phyloP scores from a whole-genome alignment of 495 filamentous ascomycete genomes.

The Penicillium pancosmium region DNA sequence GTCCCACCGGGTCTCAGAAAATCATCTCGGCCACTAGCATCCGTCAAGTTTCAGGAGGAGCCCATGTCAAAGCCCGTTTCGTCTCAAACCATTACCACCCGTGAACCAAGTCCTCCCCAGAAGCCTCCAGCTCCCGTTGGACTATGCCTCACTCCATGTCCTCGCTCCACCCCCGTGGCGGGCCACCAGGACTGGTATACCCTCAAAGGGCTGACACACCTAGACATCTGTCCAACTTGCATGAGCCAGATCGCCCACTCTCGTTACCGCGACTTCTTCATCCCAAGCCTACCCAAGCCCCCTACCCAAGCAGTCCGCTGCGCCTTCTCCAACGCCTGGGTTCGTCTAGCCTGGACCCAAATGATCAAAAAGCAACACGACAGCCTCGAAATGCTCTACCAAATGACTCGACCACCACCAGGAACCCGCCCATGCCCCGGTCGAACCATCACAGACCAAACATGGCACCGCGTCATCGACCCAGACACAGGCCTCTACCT shows the following conservation, averaged over 20 bases:
- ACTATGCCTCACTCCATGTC: conserved; percentile 54
- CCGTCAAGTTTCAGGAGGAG: conserved; percentile 20
- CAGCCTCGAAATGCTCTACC: conserved; percentile 57
- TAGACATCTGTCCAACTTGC: conserved; percentile 69
- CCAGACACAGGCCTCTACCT: conserved; percentile 51
- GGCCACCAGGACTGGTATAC: conserved; percentile 69
- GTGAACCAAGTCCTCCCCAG: conserved; percentile 19
- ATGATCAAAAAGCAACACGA: conserved; percentile 58
- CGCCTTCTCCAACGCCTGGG: conserved; percentile 65
- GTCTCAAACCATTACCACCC: conserved; percentile 17
- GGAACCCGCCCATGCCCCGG: conserved; percentile 54
- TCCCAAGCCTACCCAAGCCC: conserved; percentile 45
- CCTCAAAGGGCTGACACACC: conserved; percentile 53
- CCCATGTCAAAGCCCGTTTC: conserved; percentile 2
- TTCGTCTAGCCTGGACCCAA: conserved; percentile 67
- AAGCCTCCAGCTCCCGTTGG: conserved; percentile 16
- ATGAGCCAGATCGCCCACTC: conserved; percentile 57
- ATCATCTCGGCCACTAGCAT: conserved; percentile 10
- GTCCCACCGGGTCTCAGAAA: background rate
- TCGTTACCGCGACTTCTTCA: conserved; percentile 54
- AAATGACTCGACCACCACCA: conserved; percentile 49
- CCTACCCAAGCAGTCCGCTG: conserved; percentile 50
- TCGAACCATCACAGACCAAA: conserved; percentile 42
- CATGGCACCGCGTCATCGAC: conserved; percentile 65
- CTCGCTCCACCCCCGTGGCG: conserved; percentile 48